Evolutionary conservation across 306 rosid genomes (phyloP), one percentile per base, ranked within the genome.

Genomic region (Dalbergia cultrata): DNA sequence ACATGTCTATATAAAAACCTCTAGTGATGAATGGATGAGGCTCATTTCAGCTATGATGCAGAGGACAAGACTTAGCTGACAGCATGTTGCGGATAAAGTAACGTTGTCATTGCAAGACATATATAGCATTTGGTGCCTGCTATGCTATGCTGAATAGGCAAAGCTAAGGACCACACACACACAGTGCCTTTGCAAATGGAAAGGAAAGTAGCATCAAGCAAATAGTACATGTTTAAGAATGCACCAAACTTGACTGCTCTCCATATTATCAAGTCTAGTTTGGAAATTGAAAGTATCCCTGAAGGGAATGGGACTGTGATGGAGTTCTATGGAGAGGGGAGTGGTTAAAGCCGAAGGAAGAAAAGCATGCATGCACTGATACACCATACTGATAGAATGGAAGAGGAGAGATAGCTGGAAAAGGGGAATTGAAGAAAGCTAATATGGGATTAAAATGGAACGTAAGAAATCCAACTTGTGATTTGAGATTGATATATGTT

Each of bases 51-150:
- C 6, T 41, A 21, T 18, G 41, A 6, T 69, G 67, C 73, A 76
- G 26, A 59, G n/a, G 17, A 31, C 67, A 62, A 62, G 43, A 59
- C 16, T 16, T 52, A 26, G 61, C 45, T 70, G 33, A 13, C 80
- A 56, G 44, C 80, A 73, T 44, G 5, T 75, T 75, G 59, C 17
- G 14, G 44, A 14, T 35, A 53, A 65, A 61, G n/a, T n/a, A n/a
- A n/a, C 10, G 47, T 31, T 73, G 62, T 41, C 57, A 49, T 74
- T 57, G 45, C 34, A 57, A 33, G 63, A 66, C 35, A 43, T n/a
- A n/a, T n/a, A n/a, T 43, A 43, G 31, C 31, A 63, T 60, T 12
- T 34, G 77, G 45, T n/a, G 33, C 41, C 12, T 79, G 67, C 17
- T 26, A 26, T 26, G 31, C 31, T 26, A 26, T 26, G 31, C 31